Evolutionary conservation across 75 land plant genomes (phyloP).

Genomic region (Gnetum montanum): DNA sequence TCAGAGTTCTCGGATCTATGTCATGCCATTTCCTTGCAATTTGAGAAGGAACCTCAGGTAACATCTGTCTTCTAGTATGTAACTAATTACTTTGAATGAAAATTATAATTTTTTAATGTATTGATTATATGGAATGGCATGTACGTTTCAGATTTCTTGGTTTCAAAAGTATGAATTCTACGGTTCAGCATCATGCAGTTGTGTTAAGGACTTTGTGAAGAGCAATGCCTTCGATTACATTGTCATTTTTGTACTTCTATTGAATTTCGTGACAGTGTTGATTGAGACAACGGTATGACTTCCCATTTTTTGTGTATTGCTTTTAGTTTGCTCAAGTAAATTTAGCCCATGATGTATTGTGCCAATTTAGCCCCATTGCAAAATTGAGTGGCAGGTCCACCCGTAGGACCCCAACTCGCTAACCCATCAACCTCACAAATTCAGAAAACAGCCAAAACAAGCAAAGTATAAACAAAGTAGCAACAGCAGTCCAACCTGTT

Average conservation of each 20-base stretch:
- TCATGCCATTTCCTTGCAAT: slow-evolving; percentile 64
- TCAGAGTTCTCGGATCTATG: slow-evolving; percentile 80
- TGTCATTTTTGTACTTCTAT: slow-evolving; percentile 40
- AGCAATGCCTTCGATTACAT: slow-evolving; percentile 63
- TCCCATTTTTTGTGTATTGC: neutral
- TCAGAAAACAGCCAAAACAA: no score
- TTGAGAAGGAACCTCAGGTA: slow-evolving; percentile 60
- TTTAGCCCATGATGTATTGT: neutral
- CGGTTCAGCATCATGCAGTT: slow-evolving; percentile 39
- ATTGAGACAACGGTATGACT: slow-evolving; percentile 77
- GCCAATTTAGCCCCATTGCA: no score
- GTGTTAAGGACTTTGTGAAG: slow-evolving; percentile 58
- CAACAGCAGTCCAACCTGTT: no score
- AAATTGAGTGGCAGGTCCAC: no score
- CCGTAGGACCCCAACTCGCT: no score
- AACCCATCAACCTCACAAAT: no score
- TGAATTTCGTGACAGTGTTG: slow-evolving; percentile 63
- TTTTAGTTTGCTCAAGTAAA: neutral
- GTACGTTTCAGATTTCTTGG: slow-evolving; percentile 67
- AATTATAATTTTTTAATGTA: no score
- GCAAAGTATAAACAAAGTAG: no score
- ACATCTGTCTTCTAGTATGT: no score
- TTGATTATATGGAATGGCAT: no score
- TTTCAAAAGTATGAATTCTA: slow-evolving; percentile 49
- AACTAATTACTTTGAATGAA: no score